phyloP scores from a whole-genome alignment of 1,284 basidiomycete species.

The Marasmius sp. region DNA sequence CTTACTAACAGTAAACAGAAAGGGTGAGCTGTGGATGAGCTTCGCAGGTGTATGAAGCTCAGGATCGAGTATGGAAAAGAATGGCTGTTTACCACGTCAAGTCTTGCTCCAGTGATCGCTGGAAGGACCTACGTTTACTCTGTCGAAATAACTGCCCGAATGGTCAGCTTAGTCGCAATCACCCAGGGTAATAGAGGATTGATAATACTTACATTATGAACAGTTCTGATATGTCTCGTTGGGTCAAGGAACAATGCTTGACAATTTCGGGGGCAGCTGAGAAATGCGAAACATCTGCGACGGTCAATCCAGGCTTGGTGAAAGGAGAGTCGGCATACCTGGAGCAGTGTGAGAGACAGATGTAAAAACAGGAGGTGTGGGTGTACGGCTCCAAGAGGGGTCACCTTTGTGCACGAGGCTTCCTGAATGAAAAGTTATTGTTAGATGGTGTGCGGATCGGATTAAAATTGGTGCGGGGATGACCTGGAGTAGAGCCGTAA shows the following conservation, averaged over 20 bases:
- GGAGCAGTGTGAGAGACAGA: background rate
- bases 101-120: background rate
- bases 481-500: background rate
- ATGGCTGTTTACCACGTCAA: slow-evolving; percentile 37
- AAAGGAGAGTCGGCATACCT: background rate
- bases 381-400: background rate
- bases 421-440: background rate
- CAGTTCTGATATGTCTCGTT: slow-evolving; percentile 57
- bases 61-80: slow-evolving; percentile 55
- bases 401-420: background rate
- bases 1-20: slow-evolving; percentile 63
- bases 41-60: slow-evolving; percentile 51
- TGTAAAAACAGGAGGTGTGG: background rate
- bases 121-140: slow-evolving; percentile 44
- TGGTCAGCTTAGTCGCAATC: slow-evolving; percentile 5
- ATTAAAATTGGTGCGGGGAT: background rate
- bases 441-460: too few relatives aligned
- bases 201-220: slow-evolving; percentile 49
- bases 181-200: background rate
- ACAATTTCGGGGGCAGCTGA: slow-evolving; percentile 40
- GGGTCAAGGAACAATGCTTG: slow-evolving; percentile 44
- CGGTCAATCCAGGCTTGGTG: background rate
- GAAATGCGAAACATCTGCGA: slow-evolving; percentile 1
- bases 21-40: slow-evolving; percentile 50
- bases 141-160: slow-evolving; percentile 46